These are phyloP conservation scores for Melanomma pulvis-pyrius DNA, from an alignment of 495 filamentous ascomycete species.

Conservation along the genomic window DNA sequence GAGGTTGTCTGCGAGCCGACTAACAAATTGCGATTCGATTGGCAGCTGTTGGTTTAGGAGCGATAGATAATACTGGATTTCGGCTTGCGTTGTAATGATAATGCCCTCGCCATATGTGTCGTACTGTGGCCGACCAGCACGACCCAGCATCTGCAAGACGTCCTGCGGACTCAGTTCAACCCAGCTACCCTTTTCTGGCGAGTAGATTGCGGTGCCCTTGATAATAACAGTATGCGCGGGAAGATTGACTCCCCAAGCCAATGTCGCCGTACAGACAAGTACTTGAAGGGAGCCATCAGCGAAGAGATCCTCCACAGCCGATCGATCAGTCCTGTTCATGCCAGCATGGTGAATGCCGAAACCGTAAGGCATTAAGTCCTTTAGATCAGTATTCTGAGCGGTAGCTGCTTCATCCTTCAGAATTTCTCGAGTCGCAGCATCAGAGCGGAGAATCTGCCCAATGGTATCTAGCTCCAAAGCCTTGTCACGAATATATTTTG, in stretches of 20 bases:
- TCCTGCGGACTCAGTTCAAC: conserved; percentile 97
- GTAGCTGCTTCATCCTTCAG: conserved; percentile 80
- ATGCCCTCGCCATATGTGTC: conserved; percentile 98
- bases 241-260: conserved; percentile 95
- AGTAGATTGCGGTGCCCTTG: conserved; percentile 97
- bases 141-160: conserved; percentile 97
- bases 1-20: conserved; percentile 91
- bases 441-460: conserved; percentile 88
- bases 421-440: conserved; percentile 89
- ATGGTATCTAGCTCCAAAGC: conserved; percentile 95
- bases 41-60: conserved; percentile 96
- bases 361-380: conserved; percentile 92
- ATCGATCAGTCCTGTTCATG: conserved; percentile 89
- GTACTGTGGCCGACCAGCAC: conserved; percentile 93
- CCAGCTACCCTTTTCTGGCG: conserved; percentile 98
- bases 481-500: conserved; percentile 93
- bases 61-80: conserved; percentile 96
- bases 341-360: conserved; percentile 98
- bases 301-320: conserved; percentile 93
- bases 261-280: conserved; percentile 92
- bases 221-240: conserved; percentile 96
- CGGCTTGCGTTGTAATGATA: conserved; percentile 92
- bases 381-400: conserved; percentile 83
- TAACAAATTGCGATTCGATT: conserved; percentile 94
- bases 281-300: conserved; percentile 89